A percentile compares a stretch with the other conserved stretches of the same genome.
Evolutionary conservation across 139 green algal species (phyloP).

Genomic region (Zygnema circumcarinatum): DNA sequence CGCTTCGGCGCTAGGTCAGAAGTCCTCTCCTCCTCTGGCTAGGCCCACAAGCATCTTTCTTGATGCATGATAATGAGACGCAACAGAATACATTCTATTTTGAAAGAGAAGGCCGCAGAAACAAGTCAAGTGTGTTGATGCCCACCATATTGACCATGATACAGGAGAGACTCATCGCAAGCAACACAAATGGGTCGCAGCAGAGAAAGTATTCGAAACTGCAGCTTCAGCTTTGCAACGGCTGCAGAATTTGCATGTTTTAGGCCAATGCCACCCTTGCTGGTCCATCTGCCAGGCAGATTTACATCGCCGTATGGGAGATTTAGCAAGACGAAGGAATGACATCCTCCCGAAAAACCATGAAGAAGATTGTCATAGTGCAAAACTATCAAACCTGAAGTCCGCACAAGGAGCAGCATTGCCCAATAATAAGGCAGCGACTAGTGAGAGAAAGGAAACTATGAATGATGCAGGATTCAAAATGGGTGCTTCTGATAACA

Average conservation of each 20-base stretch:
- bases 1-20: background rate
- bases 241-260: background rate
- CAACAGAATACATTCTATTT: no score
- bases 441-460: background rate
- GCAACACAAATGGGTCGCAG: background rate
- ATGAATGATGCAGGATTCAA: background rate
- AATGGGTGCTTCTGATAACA: background rate
- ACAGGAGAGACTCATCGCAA: slow-evolving; percentile 20
- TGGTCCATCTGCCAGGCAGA: background rate
- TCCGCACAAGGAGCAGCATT: background rate
- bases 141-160: no score
- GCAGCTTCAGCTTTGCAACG: background rate
- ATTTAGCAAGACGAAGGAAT: slow-evolving; percentile 1
- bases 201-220: background rate
- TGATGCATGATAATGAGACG: no score
- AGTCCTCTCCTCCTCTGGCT: no score
- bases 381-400: background rate
- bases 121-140: no score
- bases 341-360: background rate
- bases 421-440: background rate
- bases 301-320: background rate
- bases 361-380: background rate
- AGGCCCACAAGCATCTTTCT: no score
- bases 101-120: no score
- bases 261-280: background rate